A percentile compares a stretch with the other conserved stretches of the same genome.
Conservation (phyloP, 345 rosid genomes). For the Eucalyptus sideroxylon region DNA sequence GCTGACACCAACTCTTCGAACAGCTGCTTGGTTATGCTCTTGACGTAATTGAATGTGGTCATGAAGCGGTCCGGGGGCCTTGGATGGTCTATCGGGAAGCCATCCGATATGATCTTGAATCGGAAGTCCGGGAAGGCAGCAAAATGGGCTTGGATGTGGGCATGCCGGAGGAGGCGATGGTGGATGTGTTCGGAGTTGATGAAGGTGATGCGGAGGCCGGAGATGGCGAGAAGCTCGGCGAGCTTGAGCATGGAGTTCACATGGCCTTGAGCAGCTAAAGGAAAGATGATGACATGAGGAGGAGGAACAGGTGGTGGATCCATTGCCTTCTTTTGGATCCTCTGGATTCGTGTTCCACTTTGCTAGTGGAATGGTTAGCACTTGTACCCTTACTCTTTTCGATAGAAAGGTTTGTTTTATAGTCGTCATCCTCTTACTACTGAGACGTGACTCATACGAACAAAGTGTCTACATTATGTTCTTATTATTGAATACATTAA, state of each 20-base stretch:
- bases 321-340: not conserved
- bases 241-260: constrained; percentile 66
- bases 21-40: not conserved
- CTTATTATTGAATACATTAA: no score
- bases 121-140: constrained; percentile 14
- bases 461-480: no score
- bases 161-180: constrained; percentile 4
- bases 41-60: not conserved
- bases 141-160: constrained; percentile 4
- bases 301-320: not conserved
- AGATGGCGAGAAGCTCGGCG: constrained; percentile 33
- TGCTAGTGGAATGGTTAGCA: no score
- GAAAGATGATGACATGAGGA: constrained; percentile 45
- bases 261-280: constrained; percentile 54
- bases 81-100: not conserved
- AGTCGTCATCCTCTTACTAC: no score
- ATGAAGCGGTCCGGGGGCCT: constrained; percentile 8
- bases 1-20: not conserved
- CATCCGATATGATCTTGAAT: constrained; percentile 20
- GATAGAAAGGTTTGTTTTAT: no score
- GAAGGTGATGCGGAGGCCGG: constrained; percentile 49
- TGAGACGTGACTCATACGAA: no score
- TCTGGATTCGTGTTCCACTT: not conserved
- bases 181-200: constrained; percentile 31
- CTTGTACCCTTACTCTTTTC: no score